Evolutionary conservation across 2,329 filamentous ascomycete species (phyloP), one percentile per base, ranked within the genome.

Genomic region (Claviceps sp.): DNA sequence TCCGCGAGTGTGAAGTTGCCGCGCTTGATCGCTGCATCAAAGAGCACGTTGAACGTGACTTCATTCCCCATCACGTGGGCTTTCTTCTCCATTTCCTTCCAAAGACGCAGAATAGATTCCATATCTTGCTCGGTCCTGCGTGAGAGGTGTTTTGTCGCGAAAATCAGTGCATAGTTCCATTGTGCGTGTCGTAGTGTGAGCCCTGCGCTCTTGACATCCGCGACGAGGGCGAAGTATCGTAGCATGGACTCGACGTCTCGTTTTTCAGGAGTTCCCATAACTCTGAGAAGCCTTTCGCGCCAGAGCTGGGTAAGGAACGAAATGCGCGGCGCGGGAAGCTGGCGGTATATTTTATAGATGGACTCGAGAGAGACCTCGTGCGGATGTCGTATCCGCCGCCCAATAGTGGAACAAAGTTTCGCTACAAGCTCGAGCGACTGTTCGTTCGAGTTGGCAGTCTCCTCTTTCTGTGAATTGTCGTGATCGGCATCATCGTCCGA

Each of bases 31-130:
- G 93, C 88, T 11, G 88, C 78, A 62, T 96, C 86, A 59, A 95
- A 96, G 13, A 98, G 76, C 46, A 96, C 85, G 62, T 93, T 95
- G 67, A 98, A 94, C 0, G 91, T 95, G n/a, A 89, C 83, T 47
- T 80, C 75, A 58, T 85, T 86, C 38, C 78, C 83, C 57, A 71
- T 69, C 14, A 88, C 66, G 1, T 78, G 76, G 2, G 82, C 82
- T 4, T 80, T 70, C 46, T 78, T 75, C 66, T 98, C 93, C 89
- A 97, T 97, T 60, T 93, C 82, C 57, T 79, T 82, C 90, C 91
- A 98, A 23, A 94, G 68, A 47, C 80, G 77, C 45, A 98, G 72
- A 0, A 87, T 83, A 5, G 80, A 76, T 29, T 69, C 66, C 54
- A 69, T 59, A 46, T 65, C 86, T 72, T 44, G 87, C 66, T 64